Evolutionary conservation across 805 yeast species (phyloP), one percentile per base, ranked within the genome.

Genomic region (Nakazawaea anatomiae): DNA sequence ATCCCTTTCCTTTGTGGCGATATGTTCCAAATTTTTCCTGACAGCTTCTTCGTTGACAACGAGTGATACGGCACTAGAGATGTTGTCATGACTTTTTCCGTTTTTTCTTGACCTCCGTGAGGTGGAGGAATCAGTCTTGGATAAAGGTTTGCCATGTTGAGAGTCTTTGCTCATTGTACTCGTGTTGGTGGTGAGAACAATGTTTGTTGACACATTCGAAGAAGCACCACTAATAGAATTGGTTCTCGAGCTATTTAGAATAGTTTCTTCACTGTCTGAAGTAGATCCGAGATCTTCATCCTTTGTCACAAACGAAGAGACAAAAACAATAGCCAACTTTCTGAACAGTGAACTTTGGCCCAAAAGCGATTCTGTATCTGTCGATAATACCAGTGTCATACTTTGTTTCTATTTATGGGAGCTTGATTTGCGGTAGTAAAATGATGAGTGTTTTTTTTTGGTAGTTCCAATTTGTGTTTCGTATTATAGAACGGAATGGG

Each of bases 291-390:
- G 11, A 12, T 29, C 25, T 2, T 8, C 35, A 9, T 32, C 11
- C 11, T 9, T 9, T 32, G 35, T 9, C 11, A 11, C 35, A 36
- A 35, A 31, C 9, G 47, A 45, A 4, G 47, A 27, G 35, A 45
- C 39, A 12, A 42, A 45, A 5, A 45, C 25, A 29, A 39, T 45
- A n/a, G 42, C 42, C 47, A 45, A 45, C 6, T 45, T 45, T 6
- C 30, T 45, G 14, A 45, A 45, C 18, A 36, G 35, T 9, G 42
- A 6, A 28, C 39, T 28, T 3, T 38, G 9, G 8, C 36, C 47
- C 29, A 35, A 35, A 8, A 18, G 6, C 6, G 7, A 14, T 8
- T 18, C 28, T 36, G 30, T 35, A 7, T 35, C 25, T 11, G 7
- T 11, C 4, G 40, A 18, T 12, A 38, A 38, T 38, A 38, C 40